Evolutionary conservation across 78 protist genomes (phyloP).

Genomic region (Tieghemostelium lacteum): DNA sequence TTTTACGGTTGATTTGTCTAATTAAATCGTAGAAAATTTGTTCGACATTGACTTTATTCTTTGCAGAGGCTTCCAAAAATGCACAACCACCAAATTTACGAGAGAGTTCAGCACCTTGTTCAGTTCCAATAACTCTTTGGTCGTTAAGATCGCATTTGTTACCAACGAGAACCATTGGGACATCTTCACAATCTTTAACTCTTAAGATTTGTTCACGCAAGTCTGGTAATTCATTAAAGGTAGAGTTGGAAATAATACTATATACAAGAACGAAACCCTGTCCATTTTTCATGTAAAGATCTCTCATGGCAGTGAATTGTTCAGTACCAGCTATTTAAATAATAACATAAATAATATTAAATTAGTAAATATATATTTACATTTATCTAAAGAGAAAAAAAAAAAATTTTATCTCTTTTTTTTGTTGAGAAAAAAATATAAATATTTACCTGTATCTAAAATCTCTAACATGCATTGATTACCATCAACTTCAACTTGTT

Average conservation of each 20-base stretch:
- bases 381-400: slow-evolving; percentile 9
- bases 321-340: slow-evolving; percentile 71
- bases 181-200: slow-evolving; percentile 88
- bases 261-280: slow-evolving; percentile 95
- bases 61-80: slow-evolving; percentile 91
- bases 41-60: slow-evolving; percentile 85
- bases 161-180: slow-evolving; percentile 94
- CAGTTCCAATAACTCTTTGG: slow-evolving; percentile 84
- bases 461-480: slow-evolving; percentile 92
- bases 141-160: slow-evolving; percentile 94
- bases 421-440: not conserved
- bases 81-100: slow-evolving; percentile 68
- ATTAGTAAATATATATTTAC: not conserved
- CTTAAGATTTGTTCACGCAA: slow-evolving; percentile 88
- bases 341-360: not conserved
- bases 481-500: slow-evolving; percentile 93
- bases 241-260: slow-evolving; percentile 83
- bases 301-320: slow-evolving; percentile 91
- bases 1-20: slow-evolving; percentile 86
- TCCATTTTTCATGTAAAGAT: slow-evolving; percentile 90
- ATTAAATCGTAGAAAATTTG: slow-evolving; percentile 87
- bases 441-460: slow-evolving; percentile 97
- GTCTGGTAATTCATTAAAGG: slow-evolving; percentile 86
- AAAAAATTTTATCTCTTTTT: not conserved
- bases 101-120: slow-evolving; percentile 85